Conservation (phyloP, 768 basidiomycete species). For the Rickenella mellea region DNA sequence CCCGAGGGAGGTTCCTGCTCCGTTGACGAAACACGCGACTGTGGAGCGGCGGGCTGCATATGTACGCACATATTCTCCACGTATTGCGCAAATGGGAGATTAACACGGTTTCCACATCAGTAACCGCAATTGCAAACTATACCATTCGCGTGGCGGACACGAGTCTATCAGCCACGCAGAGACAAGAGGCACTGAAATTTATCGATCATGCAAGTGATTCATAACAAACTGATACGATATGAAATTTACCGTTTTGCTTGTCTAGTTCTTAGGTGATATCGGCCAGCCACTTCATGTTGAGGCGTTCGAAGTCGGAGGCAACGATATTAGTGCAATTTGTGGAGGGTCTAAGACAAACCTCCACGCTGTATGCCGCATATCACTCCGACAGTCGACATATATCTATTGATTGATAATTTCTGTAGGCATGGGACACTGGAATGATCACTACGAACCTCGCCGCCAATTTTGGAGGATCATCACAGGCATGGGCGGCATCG, state of each 20-base stretch:
- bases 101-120: slow-evolving; percentile 14
- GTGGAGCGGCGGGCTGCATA: slow-evolving; percentile 23
- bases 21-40: slow-evolving; percentile 37
- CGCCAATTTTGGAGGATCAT: slow-evolving; percentile 10
- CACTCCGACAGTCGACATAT: too few relatives aligned
- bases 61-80: slow-evolving; percentile 8
- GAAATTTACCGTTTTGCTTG: neutral
- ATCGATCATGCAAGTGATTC: slow-evolving; percentile 24
- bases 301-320: slow-evolving; percentile 33
- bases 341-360: slow-evolving; percentile 31
- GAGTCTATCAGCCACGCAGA: slow-evolving; percentile 29
- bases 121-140: slow-evolving; percentile 49
- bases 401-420: slow-evolving; percentile 1
- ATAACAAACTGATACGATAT: neutral
- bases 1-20: slow-evolving; percentile 40
- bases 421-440: slow-evolving; percentile 14
- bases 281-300: slow-evolving; percentile 42
- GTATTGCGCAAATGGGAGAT: neutral
- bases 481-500: slow-evolving; percentile 24
- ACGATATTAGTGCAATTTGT: slow-evolving; percentile 31
- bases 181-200: slow-evolving; percentile 45
- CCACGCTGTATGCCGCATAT: slow-evolving; percentile 21
- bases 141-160: slow-evolving; percentile 38
- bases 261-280: slow-evolving; percentile 35
- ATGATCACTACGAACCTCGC: slow-evolving; percentile 14